phyloP scores from a whole-genome alignment of 768 basidiomycete genomes.

The Agrocybe praecox region DNA sequence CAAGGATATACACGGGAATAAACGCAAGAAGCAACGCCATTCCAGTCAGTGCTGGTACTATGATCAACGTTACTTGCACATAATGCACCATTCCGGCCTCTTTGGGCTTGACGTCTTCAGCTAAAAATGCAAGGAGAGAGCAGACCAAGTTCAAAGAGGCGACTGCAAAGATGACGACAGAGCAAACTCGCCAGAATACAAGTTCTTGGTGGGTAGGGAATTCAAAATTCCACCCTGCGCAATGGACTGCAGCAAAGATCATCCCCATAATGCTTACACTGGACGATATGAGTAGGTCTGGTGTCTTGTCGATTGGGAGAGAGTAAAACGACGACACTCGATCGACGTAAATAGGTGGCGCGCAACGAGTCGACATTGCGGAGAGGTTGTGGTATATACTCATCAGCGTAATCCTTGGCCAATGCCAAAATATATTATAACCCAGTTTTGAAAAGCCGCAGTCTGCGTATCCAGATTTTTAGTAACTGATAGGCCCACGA shows the following conservation, averaged over 20 bases:
- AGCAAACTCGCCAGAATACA: background rate
- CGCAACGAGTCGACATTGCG: background rate
- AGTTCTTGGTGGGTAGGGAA: background rate
- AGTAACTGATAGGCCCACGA: background rate
- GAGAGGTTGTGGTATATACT: background rate
- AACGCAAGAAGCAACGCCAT: background rate
- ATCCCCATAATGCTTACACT: background rate
- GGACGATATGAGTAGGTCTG: background rate
- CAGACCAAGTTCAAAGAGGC: background rate
- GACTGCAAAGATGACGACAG: background rate
- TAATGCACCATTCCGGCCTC: background rate
- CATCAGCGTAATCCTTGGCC: background rate
- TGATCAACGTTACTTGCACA: background rate
- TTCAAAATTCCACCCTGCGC: background rate
- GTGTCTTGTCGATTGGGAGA: background rate
- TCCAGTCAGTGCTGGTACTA: background rate
- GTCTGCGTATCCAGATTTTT: background rate
- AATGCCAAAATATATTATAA: background rate
- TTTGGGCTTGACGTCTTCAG: background rate
- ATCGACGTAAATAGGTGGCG: background rate
- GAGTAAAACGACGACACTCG: background rate
- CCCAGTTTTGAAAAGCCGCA: background rate
- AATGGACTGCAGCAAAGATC: background rate
- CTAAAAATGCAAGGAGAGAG: background rate
- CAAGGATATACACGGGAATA: background rate